Conservation (phyloP, 2,329 filamentous ascomycete species). For the Alternaria hordeiaustralica region DNA sequence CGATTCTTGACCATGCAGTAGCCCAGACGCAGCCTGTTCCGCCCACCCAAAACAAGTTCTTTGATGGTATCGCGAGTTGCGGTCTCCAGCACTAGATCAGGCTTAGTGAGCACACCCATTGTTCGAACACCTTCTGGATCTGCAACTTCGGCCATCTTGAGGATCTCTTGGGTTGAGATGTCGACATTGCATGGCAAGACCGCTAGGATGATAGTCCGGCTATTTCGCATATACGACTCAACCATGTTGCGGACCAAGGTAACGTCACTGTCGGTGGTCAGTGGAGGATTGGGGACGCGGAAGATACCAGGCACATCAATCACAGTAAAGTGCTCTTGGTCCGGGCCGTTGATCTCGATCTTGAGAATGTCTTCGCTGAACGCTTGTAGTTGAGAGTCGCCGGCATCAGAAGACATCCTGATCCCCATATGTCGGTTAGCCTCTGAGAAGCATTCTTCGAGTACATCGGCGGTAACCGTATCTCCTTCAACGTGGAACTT, state of each 20-base stretch:
- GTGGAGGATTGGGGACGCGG: neutral
- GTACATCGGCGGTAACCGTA: neutral
- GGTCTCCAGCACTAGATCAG: constrained; percentile 38
- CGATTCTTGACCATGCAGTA: constrained; percentile 45
- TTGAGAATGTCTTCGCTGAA: constrained; percentile 43
- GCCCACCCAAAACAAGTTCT: constrained; percentile 30
- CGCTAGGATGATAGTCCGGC: constrained; percentile 27
- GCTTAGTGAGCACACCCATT: constrained; percentile 49
- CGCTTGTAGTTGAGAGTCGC: neutral
- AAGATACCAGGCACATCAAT: constrained; percentile 56
- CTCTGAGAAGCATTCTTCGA: neutral
- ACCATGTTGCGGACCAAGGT: constrained; percentile 23
- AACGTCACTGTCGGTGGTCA: constrained; percentile 21
- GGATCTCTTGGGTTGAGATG: constrained; percentile 26
- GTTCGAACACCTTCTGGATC: constrained; percentile 44
- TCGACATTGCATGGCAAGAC: constrained; percentile 44
- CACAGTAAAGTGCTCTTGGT: constrained; percentile 47
- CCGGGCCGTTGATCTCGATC: constrained; percentile 27
- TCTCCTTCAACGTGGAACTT: neutral
- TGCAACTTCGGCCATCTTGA: constrained; percentile 18
- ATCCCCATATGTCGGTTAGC: neutral
- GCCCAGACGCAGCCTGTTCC: constrained; percentile 26
- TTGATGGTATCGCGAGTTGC: constrained; percentile 24
- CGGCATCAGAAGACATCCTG: neutral
- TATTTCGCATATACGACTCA: constrained; percentile 22